A percentile compares a stretch with the other conserved stretches of the same genome.
Conservation (phyloP, 139 green algal genomes). For the Ostreobium quekettii region DNA sequence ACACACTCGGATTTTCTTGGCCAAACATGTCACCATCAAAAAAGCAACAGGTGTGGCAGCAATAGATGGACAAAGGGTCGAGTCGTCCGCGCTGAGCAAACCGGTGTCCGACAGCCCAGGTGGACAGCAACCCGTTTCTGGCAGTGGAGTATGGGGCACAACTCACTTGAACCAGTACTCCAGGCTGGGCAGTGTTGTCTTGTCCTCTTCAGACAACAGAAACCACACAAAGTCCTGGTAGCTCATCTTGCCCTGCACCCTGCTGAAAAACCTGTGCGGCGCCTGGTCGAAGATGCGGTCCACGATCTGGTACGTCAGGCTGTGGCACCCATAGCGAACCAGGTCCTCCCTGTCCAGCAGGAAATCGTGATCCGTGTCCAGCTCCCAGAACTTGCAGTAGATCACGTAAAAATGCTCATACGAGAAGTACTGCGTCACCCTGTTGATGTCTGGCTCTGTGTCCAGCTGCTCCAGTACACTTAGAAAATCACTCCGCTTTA, state of each 20-base stretch:
- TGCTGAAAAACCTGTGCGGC: constrained; percentile 31
- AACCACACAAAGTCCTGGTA: constrained; percentile 99
- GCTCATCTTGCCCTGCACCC: constrained; percentile 72
- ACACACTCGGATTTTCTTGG: too few relatives aligned
- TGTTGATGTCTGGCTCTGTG: constrained; percentile 94
- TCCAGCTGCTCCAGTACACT: constrained; percentile 76
- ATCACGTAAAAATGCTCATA: constrained; percentile 99
- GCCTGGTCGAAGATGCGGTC: constrained; percentile 90
- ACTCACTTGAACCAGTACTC: constrained; percentile 89
- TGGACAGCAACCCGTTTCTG: too few relatives aligned
- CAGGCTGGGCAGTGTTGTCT: constrained; percentile 76
- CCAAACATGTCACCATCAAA: too few relatives aligned
- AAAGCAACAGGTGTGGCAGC: too few relatives aligned
- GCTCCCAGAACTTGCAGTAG: constrained; percentile 99
- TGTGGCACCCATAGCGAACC: constrained; percentile 86
- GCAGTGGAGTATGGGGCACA: background rate
- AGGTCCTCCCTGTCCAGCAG: constrained; percentile 85
- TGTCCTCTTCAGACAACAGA: constrained; percentile 98
- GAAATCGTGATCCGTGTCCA: constrained; percentile 98
- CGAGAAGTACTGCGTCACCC: constrained; percentile 72
- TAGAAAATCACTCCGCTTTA: constrained; percentile 78
- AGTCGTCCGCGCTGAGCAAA: too few relatives aligned
- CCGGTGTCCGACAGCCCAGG: too few relatives aligned
- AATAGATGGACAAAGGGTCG: too few relatives aligned
- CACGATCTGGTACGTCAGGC: constrained; percentile 89